These are phyloP conservation scores for Vanderwaltozyma tropicalis DNA, from an alignment of 805 yeast genomes.

Conservation along the genomic window DNA sequence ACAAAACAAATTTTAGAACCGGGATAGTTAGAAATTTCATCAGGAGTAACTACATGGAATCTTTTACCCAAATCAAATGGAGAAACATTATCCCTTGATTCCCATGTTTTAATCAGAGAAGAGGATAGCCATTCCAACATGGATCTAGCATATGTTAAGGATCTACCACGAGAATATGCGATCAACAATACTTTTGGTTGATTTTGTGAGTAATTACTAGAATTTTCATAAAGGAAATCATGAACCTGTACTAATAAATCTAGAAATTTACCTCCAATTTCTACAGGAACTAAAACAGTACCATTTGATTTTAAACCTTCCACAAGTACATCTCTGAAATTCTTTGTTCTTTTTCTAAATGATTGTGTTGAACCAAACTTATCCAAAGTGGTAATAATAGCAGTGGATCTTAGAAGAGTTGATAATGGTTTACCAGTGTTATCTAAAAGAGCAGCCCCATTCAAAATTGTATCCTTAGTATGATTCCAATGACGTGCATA, in stretches of 20 bases:
- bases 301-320: conserved; percentile 36
- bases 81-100: conserved; percentile 46
- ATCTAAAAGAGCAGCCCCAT: conserved; percentile 54
- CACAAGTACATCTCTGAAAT: conserved; percentile 55
- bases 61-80: conserved; percentile 66
- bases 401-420: conserved; percentile 64
- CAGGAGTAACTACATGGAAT: conserved; percentile 47
- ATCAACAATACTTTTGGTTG: conserved; percentile 62
- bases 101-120: conserved; percentile 79
- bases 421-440: conserved; percentile 52
- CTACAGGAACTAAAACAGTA: conserved; percentile 72
- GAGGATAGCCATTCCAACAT: conserved; percentile 96
- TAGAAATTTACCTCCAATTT: conserved; percentile 69
- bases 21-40: conserved; percentile 41
- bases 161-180: conserved; percentile 71
- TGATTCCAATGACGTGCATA: conserved; percentile 95
- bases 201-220: conserved; percentile 28
- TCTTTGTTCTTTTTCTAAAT: conserved; percentile 52
- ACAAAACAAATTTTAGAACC: conserved; percentile 78
- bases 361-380: conserved; percentile 53
- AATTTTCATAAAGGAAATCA: conserved; percentile 38
- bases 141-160: conserved; percentile 70
- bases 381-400: conserved; percentile 55
- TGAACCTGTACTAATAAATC: conserved; percentile 72
- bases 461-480: conserved; percentile 74